These are phyloP conservation scores for Eudorina sp. DNA, from an alignment of 139 green algal genomes.

Conservation along the genomic window DNA sequence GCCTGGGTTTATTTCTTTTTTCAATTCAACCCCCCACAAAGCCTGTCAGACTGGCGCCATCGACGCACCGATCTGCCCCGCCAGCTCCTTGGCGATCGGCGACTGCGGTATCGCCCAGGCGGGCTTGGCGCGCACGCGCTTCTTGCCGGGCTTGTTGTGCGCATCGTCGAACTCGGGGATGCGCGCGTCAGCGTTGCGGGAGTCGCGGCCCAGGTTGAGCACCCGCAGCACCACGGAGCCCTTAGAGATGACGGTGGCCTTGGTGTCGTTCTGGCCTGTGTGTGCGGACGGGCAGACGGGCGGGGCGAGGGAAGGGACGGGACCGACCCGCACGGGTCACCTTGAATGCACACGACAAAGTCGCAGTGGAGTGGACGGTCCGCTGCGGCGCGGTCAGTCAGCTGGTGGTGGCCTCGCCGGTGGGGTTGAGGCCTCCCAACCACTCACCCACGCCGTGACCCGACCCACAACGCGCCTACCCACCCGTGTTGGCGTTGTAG, in stretches of 20 bases:
- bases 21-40: too few species aligned
- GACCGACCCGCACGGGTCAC: too few species aligned
- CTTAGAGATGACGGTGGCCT: constrained; percentile 58
- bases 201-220: constrained; percentile 67
- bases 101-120: constrained; percentile 55
- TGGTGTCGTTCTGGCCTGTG: constrained; percentile 41
- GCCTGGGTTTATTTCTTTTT: too few species aligned
- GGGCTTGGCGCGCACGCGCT: constrained; percentile 57
- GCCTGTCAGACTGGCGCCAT: too few species aligned
- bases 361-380: too few species aligned
- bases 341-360: too few species aligned
- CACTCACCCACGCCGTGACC: too few species aligned
- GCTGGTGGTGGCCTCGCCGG: too few species aligned
- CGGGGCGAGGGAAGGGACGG: not conserved
- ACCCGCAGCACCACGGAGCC: constrained; percentile 61
- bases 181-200: constrained; percentile 37
- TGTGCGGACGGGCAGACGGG: not conserved
- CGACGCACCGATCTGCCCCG: constrained; percentile 15
- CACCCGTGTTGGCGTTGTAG: constrained; percentile 46
- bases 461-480: not conserved
- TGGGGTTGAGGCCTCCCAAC: too few species aligned
- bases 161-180: constrained; percentile 47
- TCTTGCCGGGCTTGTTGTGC: constrained; percentile 41
- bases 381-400: too few species aligned
- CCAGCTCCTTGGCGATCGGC: constrained; percentile 62